Base-by-base conservation (phyloP, 176 grass and related monocot species). In the Oryza punctata region DNA sequence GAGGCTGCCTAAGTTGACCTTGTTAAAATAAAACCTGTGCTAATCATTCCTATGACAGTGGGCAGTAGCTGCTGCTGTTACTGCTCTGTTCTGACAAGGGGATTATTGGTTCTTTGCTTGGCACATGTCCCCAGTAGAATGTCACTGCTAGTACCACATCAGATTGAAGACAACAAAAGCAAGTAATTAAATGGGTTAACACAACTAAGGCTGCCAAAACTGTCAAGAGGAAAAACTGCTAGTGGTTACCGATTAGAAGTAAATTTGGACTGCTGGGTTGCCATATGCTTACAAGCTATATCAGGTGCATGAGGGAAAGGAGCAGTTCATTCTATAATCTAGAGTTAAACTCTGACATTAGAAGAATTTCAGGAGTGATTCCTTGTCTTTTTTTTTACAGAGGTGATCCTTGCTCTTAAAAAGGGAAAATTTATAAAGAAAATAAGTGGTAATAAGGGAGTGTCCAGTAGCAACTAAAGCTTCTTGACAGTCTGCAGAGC, bases 21-120 rank as follows among this genome's bases (percentile, higher is more conserved):
- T 85, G 84, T 83, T 86, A 49, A 78, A 82, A 86, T 74, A 83
- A 35, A 40, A 13, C 9, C 6, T 25, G 9, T 63, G 61, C 74
- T 90, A 83, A 86, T 90, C 73, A 86, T 87, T 86, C 74, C 69
- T 83, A 28, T 90, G 79, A 83, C 79, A 86, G 84, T 87, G 63
- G 19, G 45, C 43, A 67, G 76, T 75, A 41, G 28, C 33, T 76
- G 26, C 79, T 86, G 79, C 67, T 78, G 45, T 90, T 83, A 86
- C 84, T 73, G 68, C 87, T 75, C 47, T 69, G 72, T 49, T 41
- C 79, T 90, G 78, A 86, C 83, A 78, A 63, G 24, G 33, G 37
- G 78, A 78, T 90, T 66, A 10, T 54, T 33, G 38, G 66, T 69
- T 54, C 66, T 63, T 76, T 82, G 85, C 50, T 33, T 77, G 78